Evolutionary conservation across 768 basidiomycete genomes (phyloP), one percentile per base, ranked within the genome.

Genomic region (Amanita pseudoporphyria): DNA sequence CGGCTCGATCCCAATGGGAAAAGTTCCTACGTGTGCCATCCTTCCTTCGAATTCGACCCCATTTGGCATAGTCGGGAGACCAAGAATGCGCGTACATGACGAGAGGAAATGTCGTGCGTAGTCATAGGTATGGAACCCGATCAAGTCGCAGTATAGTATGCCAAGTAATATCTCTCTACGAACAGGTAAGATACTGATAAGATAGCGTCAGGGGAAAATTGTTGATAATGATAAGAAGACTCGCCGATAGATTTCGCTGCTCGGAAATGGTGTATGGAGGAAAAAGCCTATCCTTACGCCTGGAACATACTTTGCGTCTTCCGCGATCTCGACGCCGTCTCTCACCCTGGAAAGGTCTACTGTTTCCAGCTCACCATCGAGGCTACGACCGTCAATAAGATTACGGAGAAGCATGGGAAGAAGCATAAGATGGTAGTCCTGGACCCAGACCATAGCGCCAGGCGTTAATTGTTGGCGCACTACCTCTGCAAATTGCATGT

Each of bases 121-220:
- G 67, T 99, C 96, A 67, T 95, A 99, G 7, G 96, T 99, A 72
- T 99, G 96, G 80, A 98, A 99, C 12, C 96, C 96, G 60, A 99
- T 92, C 54, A 99, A 77, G 62, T 99, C 95, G 60, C 90, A 97
- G 65, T 94, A 91, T 12, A 98, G 76, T 38, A 97, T 78, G 26
- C 96, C 96, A 31, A 97, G 82, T n/a, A 99, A 72, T 54, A 99
- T 98, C 67, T 99, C 96, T 50, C 93, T 81, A 44, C 96, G 86
- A 31, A 99, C 96, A 2, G 96, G 96, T 13, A 99, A 74, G 62
- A 98, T 96, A 53, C 96, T 96, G 60, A 9, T 52, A 18, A 26
- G 18, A 47, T 22, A 1, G 28, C 26, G 37, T 56, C n/a, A 57
- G 48, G 21, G 53, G 54, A 24, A 45, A 38, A 38, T 37, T 49